Evolutionary conservation across 257 asterid species (phyloP).

Genomic region (Salvia rosmarinus): DNA sequence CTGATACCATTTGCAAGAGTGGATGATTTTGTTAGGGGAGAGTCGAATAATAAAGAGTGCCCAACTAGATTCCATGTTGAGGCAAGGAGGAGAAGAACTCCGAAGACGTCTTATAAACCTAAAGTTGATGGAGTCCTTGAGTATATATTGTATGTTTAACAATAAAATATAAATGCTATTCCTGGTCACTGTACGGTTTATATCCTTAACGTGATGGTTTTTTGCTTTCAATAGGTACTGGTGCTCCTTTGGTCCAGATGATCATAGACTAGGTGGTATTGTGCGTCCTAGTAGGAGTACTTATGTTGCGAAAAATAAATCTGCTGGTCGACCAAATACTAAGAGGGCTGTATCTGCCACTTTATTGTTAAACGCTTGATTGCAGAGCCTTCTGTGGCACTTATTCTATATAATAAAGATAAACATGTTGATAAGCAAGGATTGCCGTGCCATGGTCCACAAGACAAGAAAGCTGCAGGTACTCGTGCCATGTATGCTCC

Average conservation of each 20-base stretch:
- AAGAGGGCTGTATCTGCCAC: constrained; percentile 98
- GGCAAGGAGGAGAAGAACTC: constrained; percentile 79
- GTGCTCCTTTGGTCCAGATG: constrained; percentile 99
- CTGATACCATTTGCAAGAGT: constrained; percentile 85
- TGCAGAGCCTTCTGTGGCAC: constrained; percentile 93
- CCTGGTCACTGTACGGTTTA: constrained; percentile 11
- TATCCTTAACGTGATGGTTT: constrained; percentile 21
- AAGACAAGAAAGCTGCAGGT: constrained; percentile 82
- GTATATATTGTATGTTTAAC: constrained; percentile 89
- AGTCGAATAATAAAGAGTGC: constrained; percentile 80
- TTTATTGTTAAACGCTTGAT: constrained; percentile 87
- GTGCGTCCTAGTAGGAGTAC: constrained; percentile 91
- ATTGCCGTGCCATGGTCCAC: constrained; percentile 93
- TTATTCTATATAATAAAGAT: constrained; percentile 79
- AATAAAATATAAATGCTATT: not conserved
- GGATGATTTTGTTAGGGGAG: constrained; percentile 90
- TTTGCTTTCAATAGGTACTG: constrained; percentile 65
- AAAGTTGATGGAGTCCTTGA: constrained; percentile 97
- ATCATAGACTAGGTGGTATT: constrained; percentile 83
- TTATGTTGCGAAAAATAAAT: constrained; percentile 71
- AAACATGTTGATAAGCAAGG: constrained; percentile 89
- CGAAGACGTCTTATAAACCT: constrained; percentile 62
- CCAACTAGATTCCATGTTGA: constrained; percentile 94
- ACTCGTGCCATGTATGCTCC: constrained; percentile 99
- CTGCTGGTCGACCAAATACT: constrained; percentile 93